Conservation (phyloP, 345 rosid genomes). For the Arabidopsis thaliana region TAIR10.1 NC_003071.7:18613501-18614000, state of each 20-base stretch:
- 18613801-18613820: neutral
- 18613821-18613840: constrained; percentile 6
- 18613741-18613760: constrained; percentile 51
- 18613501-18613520: constrained; percentile 35
- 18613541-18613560: constrained; percentile 47
- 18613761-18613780: constrained; percentile 2
- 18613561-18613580: constrained; percentile 54
- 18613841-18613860: neutral
- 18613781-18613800: neutral
- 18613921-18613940: constrained; percentile 51
- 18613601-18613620: constrained; percentile 37
- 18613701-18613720: constrained; percentile 57
- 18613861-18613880: constrained; percentile 1
- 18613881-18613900: neutral
- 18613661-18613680: constrained; percentile 32
- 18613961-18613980: constrained; percentile 46
- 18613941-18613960: constrained; percentile 47
- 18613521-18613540: constrained; percentile 53
- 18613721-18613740: constrained; percentile 48
- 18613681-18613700: constrained; percentile 55
- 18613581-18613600: constrained; percentile 48
- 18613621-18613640: constrained; percentile 43
- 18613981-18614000: constrained; percentile 61
- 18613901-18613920: constrained; percentile 36
- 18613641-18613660: constrained; percentile 38